A percentile compares a stretch with the other conserved stretches of the same genome.
Evolutionary conservation across 1,139 yeast species (phyloP).

Genomic region (Torulaspora globosa): DNA sequence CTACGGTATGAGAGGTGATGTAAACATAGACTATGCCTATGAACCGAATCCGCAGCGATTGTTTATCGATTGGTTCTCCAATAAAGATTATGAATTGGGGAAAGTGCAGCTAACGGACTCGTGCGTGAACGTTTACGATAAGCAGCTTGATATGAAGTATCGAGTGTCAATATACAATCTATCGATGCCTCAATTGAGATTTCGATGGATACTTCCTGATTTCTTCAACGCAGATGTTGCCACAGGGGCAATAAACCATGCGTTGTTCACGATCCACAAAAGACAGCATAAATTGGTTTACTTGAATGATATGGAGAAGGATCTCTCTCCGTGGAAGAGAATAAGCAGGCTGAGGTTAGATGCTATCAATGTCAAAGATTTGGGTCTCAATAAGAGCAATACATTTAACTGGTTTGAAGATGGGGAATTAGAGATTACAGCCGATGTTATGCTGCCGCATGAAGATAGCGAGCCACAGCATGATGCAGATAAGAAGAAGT

Average conservation of each 20-base stretch:
- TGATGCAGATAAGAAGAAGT: slow-evolving; percentile 41
- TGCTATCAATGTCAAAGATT: slow-evolving; percentile 51
- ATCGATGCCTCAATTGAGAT: slow-evolving; percentile 57
- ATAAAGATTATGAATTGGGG: slow-evolving; percentile 46
- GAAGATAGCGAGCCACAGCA: slow-evolving; percentile 36
- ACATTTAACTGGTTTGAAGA: slow-evolving; percentile 63
- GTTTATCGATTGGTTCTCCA: slow-evolving; percentile 35
- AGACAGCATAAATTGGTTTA: slow-evolving; percentile 47
- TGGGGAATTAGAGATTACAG: slow-evolving; percentile 65
- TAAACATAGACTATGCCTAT: slow-evolving; percentile 32
- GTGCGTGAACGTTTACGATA: slow-evolving; percentile 44
- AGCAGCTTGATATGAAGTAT: slow-evolving; percentile 37
- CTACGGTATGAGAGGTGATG: slow-evolving; percentile 56
- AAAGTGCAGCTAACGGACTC: slow-evolving; percentile 55
- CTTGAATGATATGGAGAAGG: slow-evolving; percentile 38
- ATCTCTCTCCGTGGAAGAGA: slow-evolving; percentile 45
- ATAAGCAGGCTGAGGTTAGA: slow-evolving; percentile 61
- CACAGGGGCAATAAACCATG: slow-evolving; percentile 68
- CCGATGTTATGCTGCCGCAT: slow-evolving; percentile 67
- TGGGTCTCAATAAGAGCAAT: slow-evolving; percentile 34
- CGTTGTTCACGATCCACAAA: slow-evolving; percentile 70
- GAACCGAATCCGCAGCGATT: slow-evolving; percentile 39
- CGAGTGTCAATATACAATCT: slow-evolving; percentile 59
- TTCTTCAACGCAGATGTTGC: slow-evolving; percentile 65
- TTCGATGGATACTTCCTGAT: slow-evolving; percentile 57